These are phyloP conservation scores for Hyaloscypha bicolor DNA, from an alignment of 495 filamentous ascomycete species.

Conservation along the genomic window DNA sequence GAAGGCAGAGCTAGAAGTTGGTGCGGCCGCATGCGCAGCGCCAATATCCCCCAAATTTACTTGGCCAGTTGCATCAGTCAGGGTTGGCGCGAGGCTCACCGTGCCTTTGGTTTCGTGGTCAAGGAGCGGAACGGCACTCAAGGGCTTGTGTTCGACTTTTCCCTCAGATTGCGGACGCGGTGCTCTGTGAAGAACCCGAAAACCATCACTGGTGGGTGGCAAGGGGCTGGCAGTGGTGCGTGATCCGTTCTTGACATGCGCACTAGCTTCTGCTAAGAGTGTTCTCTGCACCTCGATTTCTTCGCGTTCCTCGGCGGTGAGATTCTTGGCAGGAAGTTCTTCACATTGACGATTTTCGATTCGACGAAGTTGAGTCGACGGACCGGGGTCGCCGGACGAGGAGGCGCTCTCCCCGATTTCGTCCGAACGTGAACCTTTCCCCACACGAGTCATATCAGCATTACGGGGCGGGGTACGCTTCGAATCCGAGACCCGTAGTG, in stretches of 20 bases:
- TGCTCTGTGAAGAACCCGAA: neutral
- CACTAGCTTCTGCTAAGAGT: conserved; percentile 23
- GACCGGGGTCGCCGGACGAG: conserved; percentile 18
- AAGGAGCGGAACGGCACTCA: neutral
- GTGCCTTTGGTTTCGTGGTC: conserved; percentile 17
- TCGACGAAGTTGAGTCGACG: conserved; percentile 14
- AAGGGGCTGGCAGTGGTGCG: neutral
- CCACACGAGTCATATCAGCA: neutral
- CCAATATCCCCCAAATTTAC: conserved; percentile 12
- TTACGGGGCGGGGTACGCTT: conserved; percentile 6
- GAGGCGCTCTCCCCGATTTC: neutral
- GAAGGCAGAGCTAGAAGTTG: neutral
- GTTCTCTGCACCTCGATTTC: conserved; percentile 23
- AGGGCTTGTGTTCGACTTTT: neutral
- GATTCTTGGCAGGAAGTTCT: neutral
- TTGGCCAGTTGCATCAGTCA: conserved; percentile 29
- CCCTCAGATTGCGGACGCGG: conserved; percentile 11
- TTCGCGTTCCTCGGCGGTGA: conserved; percentile 12
- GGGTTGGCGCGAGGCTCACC: conserved; percentile 29
- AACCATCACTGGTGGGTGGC: neutral
- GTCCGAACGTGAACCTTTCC: neutral
- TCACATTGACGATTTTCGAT: conserved; percentile 3
- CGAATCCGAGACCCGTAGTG: conserved; percentile 3
- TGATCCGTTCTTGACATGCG: neutral
- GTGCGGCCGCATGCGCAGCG: neutral